phyloP scores from a whole-genome alignment of 768 basidiomycete genomes.

The Cystobasidium ongulense region DNA sequence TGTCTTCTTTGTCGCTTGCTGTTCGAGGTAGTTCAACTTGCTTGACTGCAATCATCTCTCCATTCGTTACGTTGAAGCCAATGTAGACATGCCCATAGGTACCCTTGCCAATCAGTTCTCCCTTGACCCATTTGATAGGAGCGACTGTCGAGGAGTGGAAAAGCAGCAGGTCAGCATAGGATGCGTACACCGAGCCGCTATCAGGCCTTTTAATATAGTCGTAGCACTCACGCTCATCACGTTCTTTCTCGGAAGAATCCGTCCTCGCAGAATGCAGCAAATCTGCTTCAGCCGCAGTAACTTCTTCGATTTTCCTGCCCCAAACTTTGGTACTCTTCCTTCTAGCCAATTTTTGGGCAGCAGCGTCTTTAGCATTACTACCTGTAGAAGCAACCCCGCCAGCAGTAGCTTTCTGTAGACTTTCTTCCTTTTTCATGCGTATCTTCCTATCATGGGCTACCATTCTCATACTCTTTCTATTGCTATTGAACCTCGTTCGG shows the following conservation, averaged over 20 bases:
- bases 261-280: constrained; percentile 52
- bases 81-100: constrained; percentile 95
- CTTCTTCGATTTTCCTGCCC: constrained; percentile 87
- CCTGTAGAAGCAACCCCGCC: constrained; percentile 36
- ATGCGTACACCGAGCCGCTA: no score
- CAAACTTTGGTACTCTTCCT: constrained; percentile 90
- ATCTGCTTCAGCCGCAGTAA: constrained; percentile 60
- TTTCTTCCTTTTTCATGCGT: constrained; percentile 58
- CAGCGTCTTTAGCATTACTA: constrained; percentile 16
- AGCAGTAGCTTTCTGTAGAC: constrained; percentile 46
- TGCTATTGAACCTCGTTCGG: constrained; percentile 44
- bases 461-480: constrained; percentile 84
- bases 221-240: constrained; percentile 58
- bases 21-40: constrained; percentile 93
- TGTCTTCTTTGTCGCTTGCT: constrained; percentile 80
- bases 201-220: not conserved
- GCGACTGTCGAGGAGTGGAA: constrained; percentile 27
- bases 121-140: constrained; percentile 93
- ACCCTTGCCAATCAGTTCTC: constrained; percentile 92
- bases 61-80: constrained; percentile 88
- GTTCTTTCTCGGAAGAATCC: constrained; percentile 56
- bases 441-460: constrained; percentile 83
- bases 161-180: no score
- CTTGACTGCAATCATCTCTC: constrained; percentile 99
- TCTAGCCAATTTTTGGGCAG: constrained; percentile 54